phyloP scores from a whole-genome alignment of 179 eudicot species.

The Gypsophila paniculata region DNA sequence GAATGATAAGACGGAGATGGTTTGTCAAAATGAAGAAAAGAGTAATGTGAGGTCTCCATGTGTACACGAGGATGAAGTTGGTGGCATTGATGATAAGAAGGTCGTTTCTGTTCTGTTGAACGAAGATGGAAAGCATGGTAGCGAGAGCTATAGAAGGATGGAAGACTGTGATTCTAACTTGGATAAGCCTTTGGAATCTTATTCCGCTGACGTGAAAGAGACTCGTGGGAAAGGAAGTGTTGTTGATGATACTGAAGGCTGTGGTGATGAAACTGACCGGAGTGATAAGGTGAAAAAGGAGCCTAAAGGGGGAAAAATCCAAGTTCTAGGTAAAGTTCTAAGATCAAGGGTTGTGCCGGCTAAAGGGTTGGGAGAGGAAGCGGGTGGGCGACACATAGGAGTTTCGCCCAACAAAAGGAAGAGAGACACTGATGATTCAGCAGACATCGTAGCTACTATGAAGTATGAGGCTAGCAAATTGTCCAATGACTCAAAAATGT shows the following conservation, averaged over 20 bases:
- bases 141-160: background rate
- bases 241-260: constrained; percentile 23
- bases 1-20: background rate
- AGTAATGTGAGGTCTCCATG: constrained; percentile 5
- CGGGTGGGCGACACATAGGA: constrained; percentile 13
- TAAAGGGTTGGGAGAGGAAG: constrained; percentile 22
- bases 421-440: constrained; percentile 20
- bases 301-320: constrained; percentile 19
- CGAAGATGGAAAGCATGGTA: background rate
- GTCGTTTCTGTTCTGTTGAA: background rate
- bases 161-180: constrained; percentile 3
- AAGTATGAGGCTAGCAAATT: constrained; percentile 21
- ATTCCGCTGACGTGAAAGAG: constrained; percentile 9
- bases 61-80: background rate
- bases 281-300: constrained; percentile 14
- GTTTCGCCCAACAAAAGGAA: constrained; percentile 24
- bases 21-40: constrained; percentile 10
- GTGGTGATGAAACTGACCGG: constrained; percentile 17
- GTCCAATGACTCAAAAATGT: constrained; percentile 15
- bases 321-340: constrained; percentile 35
- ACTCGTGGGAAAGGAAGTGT: constrained; percentile 16
- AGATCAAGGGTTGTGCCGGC: constrained; percentile 39
- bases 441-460: constrained; percentile 1
- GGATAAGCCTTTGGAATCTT: constrained; percentile 6
- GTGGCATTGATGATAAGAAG: constrained; percentile 3